These are phyloP conservation scores for Suillus luteus DNA, from an alignment of 768 basidiomycete species.

Conservation along the genomic window DNA sequence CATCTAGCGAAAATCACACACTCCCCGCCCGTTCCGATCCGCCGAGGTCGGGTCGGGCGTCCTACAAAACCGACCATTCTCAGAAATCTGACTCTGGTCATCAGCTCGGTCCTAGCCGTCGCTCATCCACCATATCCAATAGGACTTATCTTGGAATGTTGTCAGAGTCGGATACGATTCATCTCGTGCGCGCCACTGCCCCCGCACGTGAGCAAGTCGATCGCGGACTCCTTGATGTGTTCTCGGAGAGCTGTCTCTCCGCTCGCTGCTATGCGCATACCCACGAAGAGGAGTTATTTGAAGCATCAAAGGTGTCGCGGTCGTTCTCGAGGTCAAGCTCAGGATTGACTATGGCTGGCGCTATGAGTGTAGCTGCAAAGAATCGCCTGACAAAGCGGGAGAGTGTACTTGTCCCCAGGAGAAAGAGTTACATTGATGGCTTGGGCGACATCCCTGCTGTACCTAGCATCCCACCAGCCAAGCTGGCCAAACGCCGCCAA, in stretches of 20 bases:
- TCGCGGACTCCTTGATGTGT: slow-evolving; percentile 76
- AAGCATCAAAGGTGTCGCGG: slow-evolving; percentile 46
- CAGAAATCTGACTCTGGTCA: slow-evolving; percentile 21
- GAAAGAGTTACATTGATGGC: slow-evolving; percentile 48
- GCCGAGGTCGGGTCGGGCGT: slow-evolving; percentile 21
- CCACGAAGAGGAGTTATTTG: slow-evolving; percentile 66
- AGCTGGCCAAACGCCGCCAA: slow-evolving; percentile 22
- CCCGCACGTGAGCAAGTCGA: slow-evolving; percentile 73
- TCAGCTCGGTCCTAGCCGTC: slow-evolving; percentile 43
- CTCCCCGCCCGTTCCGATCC: neutral
- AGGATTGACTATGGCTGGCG: slow-evolving; percentile 58
- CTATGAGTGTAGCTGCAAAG: slow-evolving; percentile 55
- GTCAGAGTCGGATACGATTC: slow-evolving; percentile 50
- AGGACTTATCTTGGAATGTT: slow-evolving; percentile 59
- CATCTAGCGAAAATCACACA: neutral
- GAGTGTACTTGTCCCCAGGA: slow-evolving; percentile 66
- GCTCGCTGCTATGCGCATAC: slow-evolving; percentile 67
- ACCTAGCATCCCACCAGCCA: slow-evolving; percentile 12
- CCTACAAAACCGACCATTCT: slow-evolving; percentile 20
- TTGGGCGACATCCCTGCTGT: slow-evolving; percentile 1
- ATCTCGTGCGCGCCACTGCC: slow-evolving; percentile 67
- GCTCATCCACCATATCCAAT: slow-evolving; percentile 65
- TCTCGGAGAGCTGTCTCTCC: slow-evolving; percentile 69
- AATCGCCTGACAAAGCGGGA: slow-evolving; percentile 65
- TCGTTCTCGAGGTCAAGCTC: slow-evolving; percentile 58